Percentiles rank a stretch among this genome's conserved stretches.
Conservation (phyloP, 257 asterid species). For the Parsonsia alboflavescens region DNA sequence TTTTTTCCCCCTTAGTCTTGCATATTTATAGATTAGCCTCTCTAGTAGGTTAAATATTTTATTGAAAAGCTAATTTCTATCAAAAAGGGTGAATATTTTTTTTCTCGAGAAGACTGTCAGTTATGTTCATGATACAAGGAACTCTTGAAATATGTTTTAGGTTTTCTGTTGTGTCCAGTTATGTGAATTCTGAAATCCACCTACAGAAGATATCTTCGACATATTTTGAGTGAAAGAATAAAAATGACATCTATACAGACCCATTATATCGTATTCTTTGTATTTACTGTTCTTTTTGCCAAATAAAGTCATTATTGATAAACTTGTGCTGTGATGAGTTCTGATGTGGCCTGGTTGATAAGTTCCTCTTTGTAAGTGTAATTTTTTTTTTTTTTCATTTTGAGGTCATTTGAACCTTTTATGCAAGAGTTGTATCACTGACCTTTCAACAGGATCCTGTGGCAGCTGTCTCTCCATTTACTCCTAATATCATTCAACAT, state of each 20-base stretch:
- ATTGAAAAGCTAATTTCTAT: too few relatives aligned
- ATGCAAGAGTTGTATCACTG: conserved; percentile 5
- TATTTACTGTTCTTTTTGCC: not conserved
- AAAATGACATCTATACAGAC: too few relatives aligned
- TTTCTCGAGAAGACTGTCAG: too few relatives aligned
- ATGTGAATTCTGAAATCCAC: too few relatives aligned
- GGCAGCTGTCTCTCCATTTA: conserved; percentile 31
- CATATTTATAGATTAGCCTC: not conserved
- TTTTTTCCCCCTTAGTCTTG: not conserved
- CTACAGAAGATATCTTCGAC: too few relatives aligned
- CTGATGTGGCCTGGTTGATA: not conserved
- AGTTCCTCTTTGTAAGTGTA: not conserved
- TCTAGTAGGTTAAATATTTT: not conserved
- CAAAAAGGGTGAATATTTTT: too few relatives aligned
- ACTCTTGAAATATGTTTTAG: too few relatives aligned
- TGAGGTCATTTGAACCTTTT: conserved; percentile 4
- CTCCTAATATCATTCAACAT: conserved; percentile 28
- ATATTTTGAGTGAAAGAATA: too few relatives aligned
- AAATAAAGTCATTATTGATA: not conserved
- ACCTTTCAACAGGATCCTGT: conserved; percentile 50
- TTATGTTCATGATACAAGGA: too few relatives aligned
- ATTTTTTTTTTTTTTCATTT: not conserved
- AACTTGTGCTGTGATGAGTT: not conserved
- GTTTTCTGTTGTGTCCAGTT: too few relatives aligned
- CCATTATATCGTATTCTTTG: not conserved